phyloP scores from a whole-genome alignment of 768 basidiomycete species.

The Hirschioporus abietinus region DNA sequence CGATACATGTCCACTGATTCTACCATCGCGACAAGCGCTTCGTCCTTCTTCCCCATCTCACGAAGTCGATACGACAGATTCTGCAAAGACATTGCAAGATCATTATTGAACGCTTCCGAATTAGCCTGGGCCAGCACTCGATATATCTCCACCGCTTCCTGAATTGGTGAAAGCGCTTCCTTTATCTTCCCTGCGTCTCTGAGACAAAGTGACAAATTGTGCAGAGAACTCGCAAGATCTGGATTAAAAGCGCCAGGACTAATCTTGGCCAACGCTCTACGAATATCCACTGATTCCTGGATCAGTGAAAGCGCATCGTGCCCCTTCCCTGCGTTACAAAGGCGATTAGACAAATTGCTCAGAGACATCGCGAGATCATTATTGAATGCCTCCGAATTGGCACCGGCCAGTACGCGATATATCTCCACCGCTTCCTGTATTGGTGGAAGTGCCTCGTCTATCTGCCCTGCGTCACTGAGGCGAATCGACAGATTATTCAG shows the following conservation, averaged over 20 bases:
- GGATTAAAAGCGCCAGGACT: background rate
- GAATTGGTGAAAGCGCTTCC: conserved; percentile 9
- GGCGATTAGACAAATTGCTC: conserved; percentile 7
- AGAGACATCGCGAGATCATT: conserved; percentile 7
- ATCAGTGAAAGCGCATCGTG: conserved; percentile 9
- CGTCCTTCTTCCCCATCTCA: conserved; percentile 8
- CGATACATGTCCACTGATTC: conserved; percentile 8
- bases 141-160: conserved; percentile 9
- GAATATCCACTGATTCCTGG: conserved; percentile 6
- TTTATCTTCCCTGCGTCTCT: conserved; percentile 5
- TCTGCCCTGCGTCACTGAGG: conserved; percentile 5
- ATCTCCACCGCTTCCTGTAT: conserved; percentile 5
- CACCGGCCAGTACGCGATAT: background rate
- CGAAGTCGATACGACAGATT: conserved; percentile 8
- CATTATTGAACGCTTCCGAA: conserved; percentile 9
- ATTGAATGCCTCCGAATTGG: conserved; percentile 3
- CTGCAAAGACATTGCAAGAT: background rate
- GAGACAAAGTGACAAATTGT: conserved; percentile 6
- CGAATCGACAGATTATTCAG: conserved; percentile 8
- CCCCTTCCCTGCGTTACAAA: conserved; percentile 1
- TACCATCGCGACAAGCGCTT: conserved; percentile 8
- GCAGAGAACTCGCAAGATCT: background rate
- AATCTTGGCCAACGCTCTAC: background rate
- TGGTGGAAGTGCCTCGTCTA: conserved; percentile 8
- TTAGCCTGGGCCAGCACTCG: conserved; percentile 9